These are phyloP conservation scores for Alternaria metachromatica DNA, from an alignment of 2,329 filamentous ascomycete genomes.

Conservation along the genomic window DNA sequence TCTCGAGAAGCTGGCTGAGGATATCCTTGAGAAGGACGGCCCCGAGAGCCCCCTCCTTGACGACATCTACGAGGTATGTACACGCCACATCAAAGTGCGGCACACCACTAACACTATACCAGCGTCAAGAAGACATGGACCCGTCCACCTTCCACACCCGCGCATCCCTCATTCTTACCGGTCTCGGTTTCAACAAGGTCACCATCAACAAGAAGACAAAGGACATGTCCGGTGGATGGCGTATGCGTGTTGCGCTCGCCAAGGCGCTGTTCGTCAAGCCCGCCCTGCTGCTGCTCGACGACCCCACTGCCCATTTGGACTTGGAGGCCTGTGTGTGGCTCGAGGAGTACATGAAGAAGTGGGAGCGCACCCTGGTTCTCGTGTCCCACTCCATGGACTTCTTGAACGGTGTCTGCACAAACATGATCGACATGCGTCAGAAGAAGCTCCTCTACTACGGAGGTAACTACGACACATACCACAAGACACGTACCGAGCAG, in stretches of 20 bases:
- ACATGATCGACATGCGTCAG: slow-evolving; percentile 97
- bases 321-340: slow-evolving; percentile 99
- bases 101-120: slow-evolving; percentile 13
- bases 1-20: slow-evolving; percentile 87
- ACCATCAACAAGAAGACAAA: slow-evolving; percentile 99
- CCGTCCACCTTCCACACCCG: slow-evolving; percentile 95
- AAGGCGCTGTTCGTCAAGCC: slow-evolving; percentile 99
- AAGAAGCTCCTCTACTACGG: slow-evolving; percentile 95
- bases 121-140: slow-evolving; percentile 99
- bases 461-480: slow-evolving; percentile 98
- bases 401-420: slow-evolving; percentile 97
- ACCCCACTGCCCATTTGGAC: slow-evolving; percentile 98
- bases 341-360: slow-evolving; percentile 99
- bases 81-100: background rate
- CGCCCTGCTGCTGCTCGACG: slow-evolving; percentile 91
- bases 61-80: slow-evolving; percentile 90
- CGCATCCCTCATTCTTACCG: slow-evolving; percentile 94
- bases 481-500: slow-evolving; percentile 92
- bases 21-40: slow-evolving; percentile 88
- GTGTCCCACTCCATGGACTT: slow-evolving; percentile 99
- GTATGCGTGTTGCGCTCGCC: slow-evolving; percentile 97
- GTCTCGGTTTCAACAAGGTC: slow-evolving; percentile 98
- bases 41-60: slow-evolving; percentile 89
- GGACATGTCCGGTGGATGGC: slow-evolving; percentile 99
- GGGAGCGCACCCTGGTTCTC: slow-evolving; percentile 94